Conservation (phyloP, 345 rosid genomes). For the Eucalyptus pauciflora region DNA sequence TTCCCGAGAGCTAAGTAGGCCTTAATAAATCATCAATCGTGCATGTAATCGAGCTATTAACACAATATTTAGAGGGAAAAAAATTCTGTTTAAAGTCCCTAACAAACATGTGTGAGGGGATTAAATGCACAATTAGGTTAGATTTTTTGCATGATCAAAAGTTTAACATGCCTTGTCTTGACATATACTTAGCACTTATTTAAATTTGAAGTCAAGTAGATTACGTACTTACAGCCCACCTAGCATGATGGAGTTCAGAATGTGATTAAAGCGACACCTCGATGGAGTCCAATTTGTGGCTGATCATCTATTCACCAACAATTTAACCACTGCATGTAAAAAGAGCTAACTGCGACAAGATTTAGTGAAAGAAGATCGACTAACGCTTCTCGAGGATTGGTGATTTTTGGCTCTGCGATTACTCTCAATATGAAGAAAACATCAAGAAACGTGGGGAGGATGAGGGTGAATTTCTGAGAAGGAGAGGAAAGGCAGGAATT, state of each 20-base stretch:
- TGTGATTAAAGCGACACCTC: neutral
- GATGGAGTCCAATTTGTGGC: neutral
- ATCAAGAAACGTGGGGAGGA: neutral
- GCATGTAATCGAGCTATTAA: neutral
- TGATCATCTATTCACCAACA: neutral
- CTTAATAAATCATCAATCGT: neutral
- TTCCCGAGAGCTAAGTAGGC: neutral
- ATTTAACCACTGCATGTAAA: neutral
- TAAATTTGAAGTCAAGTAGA: too few species aligned
- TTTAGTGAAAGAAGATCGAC: neutral
- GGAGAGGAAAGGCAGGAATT: neutral
- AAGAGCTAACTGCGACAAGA: neutral
- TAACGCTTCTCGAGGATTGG: neutral
- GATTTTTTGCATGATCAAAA: neutral
- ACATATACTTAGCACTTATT: neutral
- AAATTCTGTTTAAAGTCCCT: neutral
- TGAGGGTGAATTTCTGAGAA: neutral
- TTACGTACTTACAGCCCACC: neutral
- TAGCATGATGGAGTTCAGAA: neutral
- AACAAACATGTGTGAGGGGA: neutral
- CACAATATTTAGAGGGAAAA: neutral
- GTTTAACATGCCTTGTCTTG: neutral
- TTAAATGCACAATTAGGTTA: neutral
- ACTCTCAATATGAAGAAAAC: neutral
- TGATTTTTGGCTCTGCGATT: neutral